A percentile compares a stretch with the other conserved stretches of the same genome.
Conservation (phyloP, 768 basidiomycete genomes). For the Ramaria sp. region DNA sequence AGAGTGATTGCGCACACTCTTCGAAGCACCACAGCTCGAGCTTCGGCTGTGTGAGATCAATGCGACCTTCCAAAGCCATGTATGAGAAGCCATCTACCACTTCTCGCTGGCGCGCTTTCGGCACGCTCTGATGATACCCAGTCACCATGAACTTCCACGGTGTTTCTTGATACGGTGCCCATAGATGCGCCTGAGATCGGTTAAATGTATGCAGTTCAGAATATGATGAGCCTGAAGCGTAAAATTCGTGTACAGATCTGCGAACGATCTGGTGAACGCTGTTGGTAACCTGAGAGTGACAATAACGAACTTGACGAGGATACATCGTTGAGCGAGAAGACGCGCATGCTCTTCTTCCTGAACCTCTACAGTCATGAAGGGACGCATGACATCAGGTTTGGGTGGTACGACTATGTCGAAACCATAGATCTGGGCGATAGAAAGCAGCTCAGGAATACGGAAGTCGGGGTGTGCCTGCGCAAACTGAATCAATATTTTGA, state of each 20-base stretch:
- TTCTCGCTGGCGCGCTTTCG: slow-evolving; percentile 49
- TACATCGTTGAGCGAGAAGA: slow-evolving; percentile 64
- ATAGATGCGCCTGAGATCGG: slow-evolving; percentile 31
- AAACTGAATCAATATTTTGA: slow-evolving; percentile 56
- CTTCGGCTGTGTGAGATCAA: slow-evolving; percentile 73
- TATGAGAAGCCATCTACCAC: slow-evolving; percentile 76
- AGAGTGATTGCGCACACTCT: slow-evolving; percentile 53
- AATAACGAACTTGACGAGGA: slow-evolving; percentile 67
- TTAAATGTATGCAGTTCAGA: slow-evolving; percentile 55
- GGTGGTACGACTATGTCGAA: slow-evolving; percentile 47
- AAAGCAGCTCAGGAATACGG: slow-evolving; percentile 71
- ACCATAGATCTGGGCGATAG: slow-evolving; percentile 62
- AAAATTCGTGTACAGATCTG: slow-evolving; percentile 73
- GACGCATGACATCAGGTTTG: slow-evolving; percentile 44
- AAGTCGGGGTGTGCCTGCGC: slow-evolving; percentile 78
- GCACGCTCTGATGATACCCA: slow-evolving; percentile 65
- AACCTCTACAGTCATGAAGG: slow-evolving; percentile 66
- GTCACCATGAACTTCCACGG: slow-evolving; percentile 77
- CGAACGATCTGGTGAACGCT: background rate
- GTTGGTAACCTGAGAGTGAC: background rate
- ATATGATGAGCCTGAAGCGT: slow-evolving; percentile 61
- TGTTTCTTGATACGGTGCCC: slow-evolving; percentile 51
- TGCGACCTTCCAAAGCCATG: slow-evolving; percentile 73
- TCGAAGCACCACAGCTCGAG: slow-evolving; percentile 69
- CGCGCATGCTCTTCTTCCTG: slow-evolving; percentile 63